These are phyloP conservation scores for Phytophthora tubulina DNA, from an alignment of 352 stramenopile species.

Conservation along the genomic window DNA sequence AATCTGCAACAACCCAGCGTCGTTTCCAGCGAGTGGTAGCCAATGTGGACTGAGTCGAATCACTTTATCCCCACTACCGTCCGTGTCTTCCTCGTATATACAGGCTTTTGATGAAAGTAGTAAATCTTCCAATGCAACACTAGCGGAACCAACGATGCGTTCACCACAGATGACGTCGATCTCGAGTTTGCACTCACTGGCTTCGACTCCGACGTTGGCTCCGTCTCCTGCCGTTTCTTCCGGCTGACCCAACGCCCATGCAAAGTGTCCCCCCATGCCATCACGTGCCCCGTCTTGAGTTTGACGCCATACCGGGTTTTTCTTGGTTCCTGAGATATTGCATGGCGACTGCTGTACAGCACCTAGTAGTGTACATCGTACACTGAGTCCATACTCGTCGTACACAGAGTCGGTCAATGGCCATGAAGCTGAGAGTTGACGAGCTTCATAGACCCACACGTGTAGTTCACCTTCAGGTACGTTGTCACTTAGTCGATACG, in stretches of 20 bases:
- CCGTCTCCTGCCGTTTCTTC: constrained; percentile 18
- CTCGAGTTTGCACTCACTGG: constrained; percentile 51
- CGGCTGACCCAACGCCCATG: constrained; percentile 43
- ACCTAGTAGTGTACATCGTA: constrained; percentile 56
- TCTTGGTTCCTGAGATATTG: constrained; percentile 52
- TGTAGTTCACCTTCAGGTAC: constrained; percentile 50
- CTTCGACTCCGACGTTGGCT: constrained; percentile 18
- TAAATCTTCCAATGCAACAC: constrained; percentile 46
- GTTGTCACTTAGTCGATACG: constrained; percentile 36
- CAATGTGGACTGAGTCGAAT: constrained; percentile 48
- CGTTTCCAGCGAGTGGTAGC: constrained; percentile 51
- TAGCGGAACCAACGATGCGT: constrained; percentile 51
- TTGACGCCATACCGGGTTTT: constrained; percentile 53
- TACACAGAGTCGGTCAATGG: constrained; percentile 59
- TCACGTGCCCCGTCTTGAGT: constrained; percentile 34
- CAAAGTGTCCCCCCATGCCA: constrained; percentile 53
- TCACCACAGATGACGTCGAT: constrained; percentile 69
- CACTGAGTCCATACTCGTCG: constrained; percentile 52
- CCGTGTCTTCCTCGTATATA: constrained; percentile 30
- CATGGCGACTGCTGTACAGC: constrained; percentile 54
- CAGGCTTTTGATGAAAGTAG: constrained; percentile 37
- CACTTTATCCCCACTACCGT: constrained; percentile 19
- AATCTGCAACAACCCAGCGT: constrained; percentile 59
- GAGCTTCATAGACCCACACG: constrained; percentile 64
- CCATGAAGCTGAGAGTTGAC: constrained; percentile 47